A percentile compares a stretch with the other conserved stretches of the same genome.
Evolutionary conservation across 495 filamentous ascomycete genomes (phyloP).

Genomic region (Rostrohypoxylon terebratum): DNA sequence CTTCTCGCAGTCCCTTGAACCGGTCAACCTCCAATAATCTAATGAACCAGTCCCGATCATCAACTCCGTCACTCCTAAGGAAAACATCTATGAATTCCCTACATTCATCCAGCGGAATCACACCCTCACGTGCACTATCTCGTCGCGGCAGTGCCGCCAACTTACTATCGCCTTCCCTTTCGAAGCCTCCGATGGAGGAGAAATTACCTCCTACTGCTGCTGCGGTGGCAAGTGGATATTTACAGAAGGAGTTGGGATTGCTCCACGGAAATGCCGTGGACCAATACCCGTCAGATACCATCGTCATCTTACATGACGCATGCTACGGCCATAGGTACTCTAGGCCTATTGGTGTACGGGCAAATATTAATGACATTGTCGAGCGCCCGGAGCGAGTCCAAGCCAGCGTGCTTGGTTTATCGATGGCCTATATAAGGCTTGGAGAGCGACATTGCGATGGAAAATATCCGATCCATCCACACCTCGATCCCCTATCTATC

Average conservation of each 20-base stretch:
- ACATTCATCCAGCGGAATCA: constrained; percentile 56
- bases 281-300: constrained; percentile 66
- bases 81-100: constrained; percentile 70
- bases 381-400: constrained; percentile 93
- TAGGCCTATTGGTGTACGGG: constrained; percentile 77
- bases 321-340: constrained; percentile 94
- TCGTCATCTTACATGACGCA: constrained; percentile 89
- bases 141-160: constrained; percentile 65
- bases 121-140: constrained; percentile 53
- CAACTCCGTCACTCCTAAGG: constrained; percentile 59
- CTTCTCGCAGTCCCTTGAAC: constrained; percentile 63
- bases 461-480: constrained; percentile 69
- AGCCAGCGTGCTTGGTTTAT: constrained; percentile 82
- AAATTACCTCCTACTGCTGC: constrained; percentile 67
- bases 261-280: constrained; percentile 66
- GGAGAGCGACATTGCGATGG: constrained; percentile 83
- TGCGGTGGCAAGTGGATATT: constrained; percentile 75
- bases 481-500: constrained; percentile 60
- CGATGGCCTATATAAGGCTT: constrained; percentile 87
- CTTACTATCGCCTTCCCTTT: constrained; percentile 56
- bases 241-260: constrained; percentile 73
- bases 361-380: constrained; percentile 77
- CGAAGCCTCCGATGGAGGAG: constrained; percentile 56
- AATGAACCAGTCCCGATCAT: constrained; percentile 57
- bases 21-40: constrained; percentile 54